Evolutionary conservation across 805 yeast genomes (phyloP).

Genomic region (Cyberlindnera bimundalis): DNA sequence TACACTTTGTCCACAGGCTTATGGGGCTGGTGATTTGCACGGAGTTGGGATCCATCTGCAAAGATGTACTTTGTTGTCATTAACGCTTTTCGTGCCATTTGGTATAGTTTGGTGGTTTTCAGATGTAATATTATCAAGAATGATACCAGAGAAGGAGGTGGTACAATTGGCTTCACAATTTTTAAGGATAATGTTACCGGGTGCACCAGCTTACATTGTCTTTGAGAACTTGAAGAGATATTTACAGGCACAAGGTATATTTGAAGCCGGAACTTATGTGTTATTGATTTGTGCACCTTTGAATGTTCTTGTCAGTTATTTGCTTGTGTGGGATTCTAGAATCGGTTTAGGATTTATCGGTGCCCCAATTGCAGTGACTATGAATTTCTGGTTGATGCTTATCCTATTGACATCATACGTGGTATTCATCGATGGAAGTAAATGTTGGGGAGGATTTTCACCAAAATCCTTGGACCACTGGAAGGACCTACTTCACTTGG

Average conservation of each 20-base stretch:
- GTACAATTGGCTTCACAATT: conserved; percentile 55
- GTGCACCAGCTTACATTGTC: conserved; percentile 73
- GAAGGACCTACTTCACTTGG: conserved; percentile 54
- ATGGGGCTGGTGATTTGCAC: conserved; percentile 67
- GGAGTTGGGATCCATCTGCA: conserved; percentile 75
- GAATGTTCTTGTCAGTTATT: conserved; percentile 56
- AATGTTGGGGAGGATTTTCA: conserved; percentile 35
- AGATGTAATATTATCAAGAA: conserved; percentile 35
- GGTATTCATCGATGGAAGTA: conserved; percentile 36
- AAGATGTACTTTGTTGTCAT: conserved; percentile 55
- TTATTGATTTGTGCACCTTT: conserved; percentile 62
- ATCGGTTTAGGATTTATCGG: conserved; percentile 70
- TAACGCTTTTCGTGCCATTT: conserved; percentile 44
- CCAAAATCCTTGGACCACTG: conserved; percentile 39
- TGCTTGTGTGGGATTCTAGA: conserved; percentile 58
- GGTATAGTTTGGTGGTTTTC: conserved; percentile 60
- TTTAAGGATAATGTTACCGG: conserved; percentile 54
- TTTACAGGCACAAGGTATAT: conserved; percentile 82
- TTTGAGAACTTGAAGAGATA: conserved; percentile 82
- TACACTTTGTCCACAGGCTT: conserved; percentile 82
- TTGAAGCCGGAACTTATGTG: conserved; percentile 78
- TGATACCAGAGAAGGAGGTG: conserved; percentile 54
- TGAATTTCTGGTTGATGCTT: conserved; percentile 65
- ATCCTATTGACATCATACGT: conserved; percentile 52
- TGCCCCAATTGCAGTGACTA: conserved; percentile 68